Evolutionary conservation across 1,284 basidiomycete genomes (phyloP).

Genomic region (Trametes versicolor): DNA sequence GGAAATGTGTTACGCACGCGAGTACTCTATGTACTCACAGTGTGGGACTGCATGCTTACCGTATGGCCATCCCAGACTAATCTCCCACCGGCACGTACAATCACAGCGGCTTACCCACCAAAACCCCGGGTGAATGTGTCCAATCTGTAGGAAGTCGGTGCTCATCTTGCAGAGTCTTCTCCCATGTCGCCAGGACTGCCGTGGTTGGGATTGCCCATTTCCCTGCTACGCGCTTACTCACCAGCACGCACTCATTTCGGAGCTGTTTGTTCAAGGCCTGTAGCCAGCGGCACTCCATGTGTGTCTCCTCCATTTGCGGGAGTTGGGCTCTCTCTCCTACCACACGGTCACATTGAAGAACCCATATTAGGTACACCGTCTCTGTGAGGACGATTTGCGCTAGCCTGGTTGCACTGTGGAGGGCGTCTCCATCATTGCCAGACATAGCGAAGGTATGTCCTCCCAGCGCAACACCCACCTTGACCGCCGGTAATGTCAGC

Average conservation of each 20-base stretch:
- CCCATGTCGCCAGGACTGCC: background rate
- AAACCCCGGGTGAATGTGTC: no score
- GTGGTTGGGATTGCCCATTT: background rate
- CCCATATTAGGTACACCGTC: background rate
- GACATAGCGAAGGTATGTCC: background rate
- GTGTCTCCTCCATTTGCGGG: background rate
- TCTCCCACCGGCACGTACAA: background rate
- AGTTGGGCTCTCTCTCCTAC: background rate
- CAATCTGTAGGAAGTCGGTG: no score
- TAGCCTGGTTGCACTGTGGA: background rate
- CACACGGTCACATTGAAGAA: background rate
- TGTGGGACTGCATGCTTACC: no score
- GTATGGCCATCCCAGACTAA: background rate
- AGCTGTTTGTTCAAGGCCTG: background rate
- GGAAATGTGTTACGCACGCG: background rate
- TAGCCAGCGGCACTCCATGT: background rate
- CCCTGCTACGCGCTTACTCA: background rate
- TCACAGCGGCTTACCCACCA: background rate
- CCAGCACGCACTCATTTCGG: background rate
- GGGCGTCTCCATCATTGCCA: background rate
- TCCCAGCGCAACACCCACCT: background rate
- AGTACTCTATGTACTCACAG: no score
- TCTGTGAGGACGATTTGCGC: background rate
- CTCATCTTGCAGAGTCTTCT: background rate
- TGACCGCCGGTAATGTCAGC: background rate